Conservation (phyloP, 192 early-diverging fungal species). For the Backusella macrospora region DNA sequence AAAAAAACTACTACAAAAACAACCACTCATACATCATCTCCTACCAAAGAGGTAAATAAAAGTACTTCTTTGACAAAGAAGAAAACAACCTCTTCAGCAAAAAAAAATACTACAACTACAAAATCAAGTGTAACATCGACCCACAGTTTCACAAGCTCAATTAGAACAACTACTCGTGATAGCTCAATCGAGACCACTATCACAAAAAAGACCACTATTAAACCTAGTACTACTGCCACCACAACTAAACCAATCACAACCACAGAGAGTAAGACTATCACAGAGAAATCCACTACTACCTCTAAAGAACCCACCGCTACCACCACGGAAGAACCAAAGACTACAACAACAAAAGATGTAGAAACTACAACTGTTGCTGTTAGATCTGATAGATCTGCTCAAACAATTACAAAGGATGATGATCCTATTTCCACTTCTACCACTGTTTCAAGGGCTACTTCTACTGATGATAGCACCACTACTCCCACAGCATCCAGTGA, state of each 20-base stretch:
- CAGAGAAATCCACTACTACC: not conserved
- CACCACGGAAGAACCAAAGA: not conserved
- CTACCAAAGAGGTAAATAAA: not conserved
- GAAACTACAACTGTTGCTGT: not conserved
- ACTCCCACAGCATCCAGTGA: not conserved
- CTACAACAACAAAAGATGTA: not conserved
- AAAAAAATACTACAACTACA: conserved; percentile 15
- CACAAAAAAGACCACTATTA: not conserved
- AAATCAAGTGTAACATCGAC: conserved; percentile 14
- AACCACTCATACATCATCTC: not conserved
- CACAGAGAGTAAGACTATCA: not conserved
- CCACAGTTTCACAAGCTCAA: conserved; percentile 3
- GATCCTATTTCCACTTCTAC: not conserved
- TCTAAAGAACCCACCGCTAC: not conserved
- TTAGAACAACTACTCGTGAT: conserved; percentile 15
- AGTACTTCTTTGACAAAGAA: not conserved
- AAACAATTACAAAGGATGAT: not conserved
- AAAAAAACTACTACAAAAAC: not conserved
- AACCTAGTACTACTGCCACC: conserved; percentile 7
- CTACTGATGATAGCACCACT: conserved; percentile 2
- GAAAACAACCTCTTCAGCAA: not conserved
- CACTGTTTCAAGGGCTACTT: too few species aligned
- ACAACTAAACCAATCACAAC: not conserved
- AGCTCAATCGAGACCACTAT: conserved; percentile 9
- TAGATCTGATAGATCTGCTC: not conserved